Evolutionary conservation across 306 rosid genomes (phyloP).

Genomic region (Cicer pinnatifidum): DNA sequence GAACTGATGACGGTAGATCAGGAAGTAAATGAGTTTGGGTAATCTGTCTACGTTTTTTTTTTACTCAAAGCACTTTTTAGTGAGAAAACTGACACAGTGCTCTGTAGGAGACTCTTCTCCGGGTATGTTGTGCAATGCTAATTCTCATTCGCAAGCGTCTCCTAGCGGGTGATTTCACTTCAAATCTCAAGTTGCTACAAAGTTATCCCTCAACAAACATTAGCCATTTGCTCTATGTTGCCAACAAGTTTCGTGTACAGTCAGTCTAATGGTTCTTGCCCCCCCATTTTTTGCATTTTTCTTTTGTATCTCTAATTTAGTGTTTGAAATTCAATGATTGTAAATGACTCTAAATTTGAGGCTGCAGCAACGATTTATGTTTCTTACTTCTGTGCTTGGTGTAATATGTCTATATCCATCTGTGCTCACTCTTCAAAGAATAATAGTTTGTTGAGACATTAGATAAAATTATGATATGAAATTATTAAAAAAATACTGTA

Average conservation of each 20-base stretch:
- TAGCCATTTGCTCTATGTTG: conserved; percentile 94
- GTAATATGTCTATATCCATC: conserved; percentile 1
- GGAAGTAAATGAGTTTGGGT: conserved; percentile 14
- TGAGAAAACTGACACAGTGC: conserved; percentile 23
- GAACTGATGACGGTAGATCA: conserved; percentile 24
- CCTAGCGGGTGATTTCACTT: conserved; percentile 96
- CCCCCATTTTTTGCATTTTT: conserved; percentile 26
- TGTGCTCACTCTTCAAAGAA: neutral
- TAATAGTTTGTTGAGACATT: neutral
- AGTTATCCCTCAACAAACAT: conserved; percentile 88
- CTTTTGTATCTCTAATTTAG: conserved; percentile 36
- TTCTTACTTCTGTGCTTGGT: neutral
- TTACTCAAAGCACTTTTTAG: neutral
- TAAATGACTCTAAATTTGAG: conserved; percentile 59
- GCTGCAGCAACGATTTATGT: conserved; percentile 36
- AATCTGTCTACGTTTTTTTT: conserved; percentile 3
- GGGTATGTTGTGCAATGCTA: conserved; percentile 97
- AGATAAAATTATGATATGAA: neutral
- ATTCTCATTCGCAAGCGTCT: conserved; percentile 86
- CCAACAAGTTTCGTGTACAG: conserved; percentile 88
- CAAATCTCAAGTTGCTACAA: conserved; percentile 94
- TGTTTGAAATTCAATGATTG: conserved; percentile 47
- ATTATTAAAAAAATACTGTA: neutral
- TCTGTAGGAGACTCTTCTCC: conserved; percentile 87
- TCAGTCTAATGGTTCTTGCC: conserved; percentile 51